Conservation (phyloP, 1,284 basidiomycete genomes). For the Calocybe gambosa region DNA sequence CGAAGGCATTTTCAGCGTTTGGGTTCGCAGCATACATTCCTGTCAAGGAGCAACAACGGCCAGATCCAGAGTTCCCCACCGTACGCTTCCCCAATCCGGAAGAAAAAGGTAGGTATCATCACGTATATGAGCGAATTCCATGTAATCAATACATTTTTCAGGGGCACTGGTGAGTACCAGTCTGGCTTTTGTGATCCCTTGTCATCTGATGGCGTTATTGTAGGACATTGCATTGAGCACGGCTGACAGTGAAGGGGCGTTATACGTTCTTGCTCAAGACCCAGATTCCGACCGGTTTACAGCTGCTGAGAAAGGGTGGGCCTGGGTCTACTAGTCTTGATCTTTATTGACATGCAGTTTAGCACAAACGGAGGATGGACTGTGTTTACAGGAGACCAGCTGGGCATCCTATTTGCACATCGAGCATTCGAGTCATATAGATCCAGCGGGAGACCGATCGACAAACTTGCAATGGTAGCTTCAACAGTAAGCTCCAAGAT, state of each 20-base stretch:
- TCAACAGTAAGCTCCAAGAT: constrained; percentile 87
- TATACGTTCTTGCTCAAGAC: constrained; percentile 78
- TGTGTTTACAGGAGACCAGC: constrained; percentile 79
- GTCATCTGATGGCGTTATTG: neutral
- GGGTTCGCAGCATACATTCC: constrained; percentile 55
- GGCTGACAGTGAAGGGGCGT: constrained; percentile 44
- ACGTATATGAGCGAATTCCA: neutral
- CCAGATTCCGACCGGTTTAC: constrained; percentile 81
- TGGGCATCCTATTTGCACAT: constrained; percentile 72
- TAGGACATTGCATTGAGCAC: constrained; percentile 66
- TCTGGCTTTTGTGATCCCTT: neutral
- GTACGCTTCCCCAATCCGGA: constrained; percentile 84
- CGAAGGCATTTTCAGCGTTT: constrained; percentile 49
- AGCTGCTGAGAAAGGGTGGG: constrained; percentile 67
- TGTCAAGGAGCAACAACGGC: constrained; percentile 57
- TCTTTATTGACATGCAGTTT: neutral
- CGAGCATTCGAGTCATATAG: constrained; percentile 56
- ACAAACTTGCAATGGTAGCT: constrained; percentile 74
- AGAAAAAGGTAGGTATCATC: constrained; percentile 58
- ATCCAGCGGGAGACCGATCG: constrained; percentile 50
- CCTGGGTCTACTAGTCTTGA: constrained; percentile 7
- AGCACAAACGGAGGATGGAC: constrained; percentile 57
- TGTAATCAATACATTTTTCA: constrained; percentile 18
- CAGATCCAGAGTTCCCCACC: constrained; percentile 81
- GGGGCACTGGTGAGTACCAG: constrained; percentile 49